phyloP scores from a whole-genome alignment of 306 rosid species.

The Leucaena leucocephala region DNA sequence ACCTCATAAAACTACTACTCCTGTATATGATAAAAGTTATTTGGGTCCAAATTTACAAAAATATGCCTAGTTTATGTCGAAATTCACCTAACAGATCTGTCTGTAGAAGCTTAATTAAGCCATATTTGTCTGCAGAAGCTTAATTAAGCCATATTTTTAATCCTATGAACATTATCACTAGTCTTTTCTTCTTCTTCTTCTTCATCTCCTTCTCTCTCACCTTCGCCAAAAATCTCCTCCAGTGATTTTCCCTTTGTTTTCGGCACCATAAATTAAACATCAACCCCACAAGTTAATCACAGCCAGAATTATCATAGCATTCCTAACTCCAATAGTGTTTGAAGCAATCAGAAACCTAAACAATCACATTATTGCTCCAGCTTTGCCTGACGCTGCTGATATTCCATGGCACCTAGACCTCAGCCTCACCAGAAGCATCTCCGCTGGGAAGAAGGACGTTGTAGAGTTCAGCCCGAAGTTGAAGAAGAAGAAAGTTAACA shows the following conservation, averaged over 20 bases:
- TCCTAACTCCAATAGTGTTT: background rate
- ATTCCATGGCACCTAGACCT: constrained; percentile 1
- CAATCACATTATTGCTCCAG: background rate
- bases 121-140: no score
- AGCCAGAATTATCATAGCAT: background rate
- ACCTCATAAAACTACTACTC: no score
- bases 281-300: constrained; percentile 1
- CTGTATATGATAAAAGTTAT: no score
- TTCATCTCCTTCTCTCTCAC: no score
- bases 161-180: background rate
- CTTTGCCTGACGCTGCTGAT: background rate
- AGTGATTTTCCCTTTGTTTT: background rate
- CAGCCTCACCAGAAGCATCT: background rate
- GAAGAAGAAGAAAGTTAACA: background rate
- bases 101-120: no score
- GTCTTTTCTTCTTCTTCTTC: background rate
- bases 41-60: no score
- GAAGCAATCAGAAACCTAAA: background rate
- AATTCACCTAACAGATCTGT: no score
- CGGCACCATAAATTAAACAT: background rate
- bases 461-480: constrained; percentile 7
- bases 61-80: no score
- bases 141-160: background rate
- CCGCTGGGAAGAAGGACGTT: background rate
- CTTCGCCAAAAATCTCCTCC: constrained; percentile 2